These are phyloP conservation scores for Lumnitzera racemosa DNA, from an alignment of 345 rosid species.

Conservation along the genomic window DNA sequence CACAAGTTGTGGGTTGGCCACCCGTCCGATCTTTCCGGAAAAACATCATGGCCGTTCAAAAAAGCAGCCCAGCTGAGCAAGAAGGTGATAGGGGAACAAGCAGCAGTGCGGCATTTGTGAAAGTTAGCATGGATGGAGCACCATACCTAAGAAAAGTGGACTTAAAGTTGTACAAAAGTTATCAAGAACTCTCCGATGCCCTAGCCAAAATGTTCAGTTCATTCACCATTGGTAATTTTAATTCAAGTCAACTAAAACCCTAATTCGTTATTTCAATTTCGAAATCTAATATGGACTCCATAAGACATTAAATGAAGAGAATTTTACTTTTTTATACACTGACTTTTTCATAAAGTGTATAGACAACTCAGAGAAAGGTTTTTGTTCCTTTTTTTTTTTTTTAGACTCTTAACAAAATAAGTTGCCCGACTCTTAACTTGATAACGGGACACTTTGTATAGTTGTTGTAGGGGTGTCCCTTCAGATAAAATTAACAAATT, in stretches of 20 bases:
- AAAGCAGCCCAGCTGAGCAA: slow-evolving; percentile 13
- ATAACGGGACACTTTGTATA: too few relatives aligned
- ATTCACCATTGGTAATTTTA: slow-evolving; percentile 53
- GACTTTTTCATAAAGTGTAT: too few relatives aligned
- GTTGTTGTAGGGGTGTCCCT: too few relatives aligned
- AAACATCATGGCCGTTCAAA: slow-evolving; percentile 62
- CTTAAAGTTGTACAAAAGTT: slow-evolving; percentile 64
- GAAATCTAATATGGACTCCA: too few relatives aligned
- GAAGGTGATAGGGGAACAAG: slow-evolving; percentile 24
- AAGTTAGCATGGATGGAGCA: slow-evolving; percentile 92
- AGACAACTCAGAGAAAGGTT: too few relatives aligned
- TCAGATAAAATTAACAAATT: background rate
- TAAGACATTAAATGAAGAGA: too few relatives aligned
- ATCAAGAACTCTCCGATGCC: slow-evolving; percentile 62
- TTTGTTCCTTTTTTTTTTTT: too few relatives aligned
- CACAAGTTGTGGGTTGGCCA: slow-evolving; percentile 91
- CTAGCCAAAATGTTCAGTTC: slow-evolving; percentile 80
- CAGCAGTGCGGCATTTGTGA: slow-evolving; percentile 48
- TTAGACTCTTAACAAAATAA: too few relatives aligned
- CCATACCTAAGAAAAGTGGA: slow-evolving; percentile 80
- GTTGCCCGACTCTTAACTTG: too few relatives aligned
- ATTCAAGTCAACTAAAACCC: background rate
- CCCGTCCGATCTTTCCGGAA: slow-evolving; percentile 72
- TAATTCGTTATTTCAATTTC: background rate
- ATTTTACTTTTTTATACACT: too few relatives aligned